These are phyloP conservation scores for Nakazawaea peltata DNA, from an alignment of 805 yeast species.

Conservation along the genomic window DNA sequence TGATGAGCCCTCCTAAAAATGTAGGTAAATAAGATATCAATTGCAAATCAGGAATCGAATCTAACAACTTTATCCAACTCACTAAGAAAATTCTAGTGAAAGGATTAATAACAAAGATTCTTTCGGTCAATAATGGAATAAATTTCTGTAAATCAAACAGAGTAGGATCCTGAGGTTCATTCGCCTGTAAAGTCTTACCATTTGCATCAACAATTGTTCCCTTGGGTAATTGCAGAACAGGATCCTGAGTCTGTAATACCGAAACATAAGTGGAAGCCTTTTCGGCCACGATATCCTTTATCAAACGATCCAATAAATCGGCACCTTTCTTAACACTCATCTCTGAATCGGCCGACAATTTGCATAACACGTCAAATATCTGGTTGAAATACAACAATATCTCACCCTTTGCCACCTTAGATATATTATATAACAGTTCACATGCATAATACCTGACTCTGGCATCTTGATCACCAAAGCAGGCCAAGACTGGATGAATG, in stretches of 20 bases:
- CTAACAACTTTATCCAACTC: constrained; percentile 88
- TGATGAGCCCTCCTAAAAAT: constrained; percentile 75
- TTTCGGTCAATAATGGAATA: constrained; percentile 83
- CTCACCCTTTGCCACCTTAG: constrained; percentile 95
- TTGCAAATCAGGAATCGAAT: constrained; percentile 88
- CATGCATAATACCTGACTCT: constrained; percentile 95
- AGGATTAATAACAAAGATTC: constrained; percentile 89
- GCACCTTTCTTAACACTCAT: constrained; percentile 93
- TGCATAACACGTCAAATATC: constrained; percentile 86
- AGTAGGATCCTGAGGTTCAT: constrained; percentile 49
- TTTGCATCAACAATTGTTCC: constrained; percentile 41
- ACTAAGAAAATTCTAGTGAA: constrained; percentile 86
- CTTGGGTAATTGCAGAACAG: constrained; percentile 26
- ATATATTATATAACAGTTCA: constrained; percentile 90
- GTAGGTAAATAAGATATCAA: constrained; percentile 82
- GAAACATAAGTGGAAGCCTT: constrained; percentile 86
- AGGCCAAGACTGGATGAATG: constrained; percentile 87
- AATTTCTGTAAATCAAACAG: constrained; percentile 84
- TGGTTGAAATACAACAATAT: constrained; percentile 87
- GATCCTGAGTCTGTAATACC: constrained; percentile 40
- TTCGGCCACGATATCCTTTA: constrained; percentile 92
- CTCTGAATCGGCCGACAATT: constrained; percentile 84
- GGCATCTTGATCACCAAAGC: constrained; percentile 97
- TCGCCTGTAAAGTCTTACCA: constrained; percentile 53
- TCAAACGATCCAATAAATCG: constrained; percentile 78